These are phyloP conservation scores for Sphaerobolus stellatus DNA, from an alignment of 1,284 basidiomycete species.

Conservation along the genomic window DNA sequence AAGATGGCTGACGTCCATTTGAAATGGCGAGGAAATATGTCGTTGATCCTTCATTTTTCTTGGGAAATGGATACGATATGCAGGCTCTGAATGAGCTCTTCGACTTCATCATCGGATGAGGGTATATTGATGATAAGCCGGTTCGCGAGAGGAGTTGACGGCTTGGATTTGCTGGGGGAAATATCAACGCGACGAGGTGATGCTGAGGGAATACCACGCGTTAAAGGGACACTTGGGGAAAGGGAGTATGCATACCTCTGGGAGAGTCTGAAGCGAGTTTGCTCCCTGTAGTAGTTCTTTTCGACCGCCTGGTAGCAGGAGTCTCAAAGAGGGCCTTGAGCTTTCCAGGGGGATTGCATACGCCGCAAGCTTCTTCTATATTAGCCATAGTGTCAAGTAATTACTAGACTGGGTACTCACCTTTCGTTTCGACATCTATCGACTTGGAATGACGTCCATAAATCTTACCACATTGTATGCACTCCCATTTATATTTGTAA, in stretches of 20 bases:
- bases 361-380: background rate
- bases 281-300: background rate
- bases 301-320: background rate
- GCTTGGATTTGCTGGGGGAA: slow-evolving; percentile 12
- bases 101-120: slow-evolving; percentile 17
- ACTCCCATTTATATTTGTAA: slow-evolving; percentile 71
- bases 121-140: slow-evolving; percentile 6
- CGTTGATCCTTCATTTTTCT: too few relatives aligned
- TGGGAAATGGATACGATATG: background rate
- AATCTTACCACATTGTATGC: slow-evolving; percentile 4
- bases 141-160: slow-evolving; percentile 9
- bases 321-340: slow-evolving; percentile 5
- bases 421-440: slow-evolving; percentile 4
- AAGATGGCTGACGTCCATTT: too few relatives aligned
- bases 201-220: slow-evolving; percentile 2
- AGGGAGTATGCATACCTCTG: slow-evolving; percentile 15
- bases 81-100: background rate
- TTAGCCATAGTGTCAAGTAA: background rate
- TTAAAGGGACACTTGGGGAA: too few relatives aligned
- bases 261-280: slow-evolving; percentile 10
- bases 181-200: slow-evolving; percentile 7
- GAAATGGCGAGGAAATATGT: too few relatives aligned
- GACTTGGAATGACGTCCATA: slow-evolving; percentile 12
- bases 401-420: background rate
- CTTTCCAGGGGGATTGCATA: slow-evolving; percentile 2